Percentiles rank a stretch among this genome's conserved stretches.
Evolutionary conservation across 2,329 filamentous ascomycete species (phyloP).

Genomic region (Neocatenulostroma microsporum): DNA sequence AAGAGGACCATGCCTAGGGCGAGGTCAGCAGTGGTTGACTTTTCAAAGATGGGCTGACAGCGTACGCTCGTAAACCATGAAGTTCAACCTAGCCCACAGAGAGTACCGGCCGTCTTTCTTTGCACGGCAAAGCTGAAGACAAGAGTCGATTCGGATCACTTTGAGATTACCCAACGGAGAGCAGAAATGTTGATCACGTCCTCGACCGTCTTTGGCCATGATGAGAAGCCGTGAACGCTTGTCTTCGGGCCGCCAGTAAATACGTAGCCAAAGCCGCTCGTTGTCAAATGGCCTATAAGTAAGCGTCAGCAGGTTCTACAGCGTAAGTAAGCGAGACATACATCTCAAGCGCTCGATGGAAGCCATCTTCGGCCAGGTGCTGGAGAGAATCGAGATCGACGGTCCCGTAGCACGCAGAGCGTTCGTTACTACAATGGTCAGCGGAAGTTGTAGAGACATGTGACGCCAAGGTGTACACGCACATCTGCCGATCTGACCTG

Average conservation of each 20-base stretch:
- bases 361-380: conserved; percentile 29
- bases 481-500: conserved; percentile 17
- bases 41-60: not conserved
- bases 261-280: conserved; percentile 30
- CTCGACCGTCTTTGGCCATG: conserved; percentile 35
- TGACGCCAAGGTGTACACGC: not conserved
- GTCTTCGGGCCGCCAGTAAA: conserved; percentile 45
- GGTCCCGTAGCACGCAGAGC: conserved; percentile 18
- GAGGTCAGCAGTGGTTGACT: conserved; percentile 5
- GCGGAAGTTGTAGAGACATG: not conserved
- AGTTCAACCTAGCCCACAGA: conserved; percentile 49
- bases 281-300: conserved; percentile 40
- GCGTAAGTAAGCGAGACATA: conserved; percentile 9
- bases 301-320: not conserved
- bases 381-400: conserved; percentile 16
- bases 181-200: conserved; percentile 40
- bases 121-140: conserved; percentile 31
- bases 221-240: conserved; percentile 48
- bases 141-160: conserved; percentile 34
- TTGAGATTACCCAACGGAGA: conserved; percentile 44
- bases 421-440: conserved; percentile 12
- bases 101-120: conserved; percentile 35
- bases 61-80: conserved; percentile 48
- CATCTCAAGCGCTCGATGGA: conserved; percentile 34
- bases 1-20: conserved; percentile 48